These are phyloP conservation scores for Coniochaeta sp. DNA, from an alignment of 2,329 filamentous ascomycete genomes.

Conservation along the genomic window DNA sequence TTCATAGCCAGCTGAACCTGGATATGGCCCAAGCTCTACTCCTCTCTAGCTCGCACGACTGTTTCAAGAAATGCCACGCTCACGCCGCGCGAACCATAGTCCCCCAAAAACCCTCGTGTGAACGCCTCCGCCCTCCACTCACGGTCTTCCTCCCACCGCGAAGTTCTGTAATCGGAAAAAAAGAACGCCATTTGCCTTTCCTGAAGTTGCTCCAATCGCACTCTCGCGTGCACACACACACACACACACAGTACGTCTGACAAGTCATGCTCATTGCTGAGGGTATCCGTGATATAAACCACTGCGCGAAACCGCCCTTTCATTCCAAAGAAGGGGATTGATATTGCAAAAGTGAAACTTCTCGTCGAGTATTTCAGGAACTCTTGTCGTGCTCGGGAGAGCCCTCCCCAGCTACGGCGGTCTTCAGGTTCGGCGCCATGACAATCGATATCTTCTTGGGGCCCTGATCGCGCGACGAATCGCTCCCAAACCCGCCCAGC, in stretches of 20 bases:
- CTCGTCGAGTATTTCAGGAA: not conserved
- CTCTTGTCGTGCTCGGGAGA: not conserved
- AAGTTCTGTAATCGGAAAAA: not conserved
- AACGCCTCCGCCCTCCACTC: not conserved
- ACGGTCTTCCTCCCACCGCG: not conserved
- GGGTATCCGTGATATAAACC: not conserved
- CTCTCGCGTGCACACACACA: not conserved
- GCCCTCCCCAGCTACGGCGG: conserved; percentile 11
- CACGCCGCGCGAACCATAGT: not conserved
- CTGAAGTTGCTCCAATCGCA: not conserved
- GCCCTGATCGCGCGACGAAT: conserved; percentile 25
- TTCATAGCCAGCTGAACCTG: not conserved
- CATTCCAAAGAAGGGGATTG: not conserved
- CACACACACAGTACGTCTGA: not conserved
- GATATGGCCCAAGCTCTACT: not conserved
- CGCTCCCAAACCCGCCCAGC: conserved; percentile 39
- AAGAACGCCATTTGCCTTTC: not conserved
- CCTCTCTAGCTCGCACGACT: not conserved
- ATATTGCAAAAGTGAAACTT: not conserved
- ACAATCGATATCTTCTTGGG: conserved; percentile 51
- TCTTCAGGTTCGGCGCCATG: conserved; percentile 38
- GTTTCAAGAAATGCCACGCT: not conserved
- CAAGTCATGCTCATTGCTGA: not conserved
- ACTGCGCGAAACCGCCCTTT: not conserved
- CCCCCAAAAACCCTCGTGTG: not conserved